A percentile compares a stretch with the other conserved stretches of the same genome.
These are phyloP conservation scores for Sodiomyces alkalinus DNA, from an alignment of 2,329 filamentous ascomycete genomes.

Conservation along the genomic window DNA sequence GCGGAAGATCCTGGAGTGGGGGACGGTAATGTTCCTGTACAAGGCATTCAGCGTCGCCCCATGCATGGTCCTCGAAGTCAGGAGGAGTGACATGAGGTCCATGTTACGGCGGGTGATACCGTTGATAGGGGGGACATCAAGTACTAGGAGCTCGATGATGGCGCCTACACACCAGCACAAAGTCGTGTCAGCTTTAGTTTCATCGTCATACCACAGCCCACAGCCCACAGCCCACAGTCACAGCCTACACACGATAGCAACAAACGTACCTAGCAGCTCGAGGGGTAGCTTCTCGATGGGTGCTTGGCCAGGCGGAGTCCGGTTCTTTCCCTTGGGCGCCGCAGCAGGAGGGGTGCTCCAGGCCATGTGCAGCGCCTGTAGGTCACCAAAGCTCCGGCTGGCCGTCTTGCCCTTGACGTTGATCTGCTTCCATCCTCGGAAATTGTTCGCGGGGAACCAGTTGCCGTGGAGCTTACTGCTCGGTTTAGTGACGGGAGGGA, in stretches of 20 bases:
- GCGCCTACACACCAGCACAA: conserved; percentile 36
- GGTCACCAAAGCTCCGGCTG: conserved; percentile 46
- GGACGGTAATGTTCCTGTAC: conserved; percentile 67
- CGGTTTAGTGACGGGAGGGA: conserved; percentile 37
- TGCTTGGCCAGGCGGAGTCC: conserved; percentile 30
- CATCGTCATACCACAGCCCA: no score
- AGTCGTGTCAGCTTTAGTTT: no score
- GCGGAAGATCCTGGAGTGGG: conserved; percentile 69
- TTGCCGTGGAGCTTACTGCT: conserved; percentile 41
- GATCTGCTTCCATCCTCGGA: conserved; percentile 49
- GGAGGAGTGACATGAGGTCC: conserved; percentile 59
- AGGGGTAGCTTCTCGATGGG: conserved; percentile 52
- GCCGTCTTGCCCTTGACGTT: conserved; percentile 41
- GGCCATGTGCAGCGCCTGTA: conserved; percentile 37
- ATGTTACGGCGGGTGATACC: conserved; percentile 62
- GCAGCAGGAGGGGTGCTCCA: conserved; percentile 29
- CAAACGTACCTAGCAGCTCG: conserved; percentile 52
- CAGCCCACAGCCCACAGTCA: conserved; percentile 4
- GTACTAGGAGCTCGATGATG: conserved; percentile 59
- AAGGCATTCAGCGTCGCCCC: conserved; percentile 58
- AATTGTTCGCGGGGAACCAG: conserved; percentile 42
- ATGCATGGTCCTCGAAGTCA: conserved; percentile 63
- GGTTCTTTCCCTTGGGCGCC: conserved; percentile 15
- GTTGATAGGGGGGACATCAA: conserved; percentile 59
- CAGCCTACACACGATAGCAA: conserved; percentile 3